Evolutionary conservation across 2,329 filamentous ascomycete species (phyloP).

Genomic region (Fusarium aywerte): DNA sequence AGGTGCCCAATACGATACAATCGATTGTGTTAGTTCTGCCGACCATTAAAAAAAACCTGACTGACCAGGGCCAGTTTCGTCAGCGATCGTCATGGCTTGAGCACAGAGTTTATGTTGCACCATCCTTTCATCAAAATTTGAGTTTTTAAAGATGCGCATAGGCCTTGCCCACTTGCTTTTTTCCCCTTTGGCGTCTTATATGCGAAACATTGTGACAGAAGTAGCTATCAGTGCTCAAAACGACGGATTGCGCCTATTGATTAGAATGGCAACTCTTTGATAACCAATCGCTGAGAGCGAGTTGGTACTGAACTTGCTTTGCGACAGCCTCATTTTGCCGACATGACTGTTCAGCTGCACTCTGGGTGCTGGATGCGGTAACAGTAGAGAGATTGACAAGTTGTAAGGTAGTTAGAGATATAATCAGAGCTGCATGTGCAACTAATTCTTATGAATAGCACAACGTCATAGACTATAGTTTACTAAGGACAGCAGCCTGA

Average conservation of each 20-base stretch:
- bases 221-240: neutral
- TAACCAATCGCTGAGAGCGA: neutral
- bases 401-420: neutral
- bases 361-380: neutral
- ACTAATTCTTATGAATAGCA: too few species aligned
- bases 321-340: neutral
- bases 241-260: neutral
- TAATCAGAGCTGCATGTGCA: too few species aligned
- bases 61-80: constrained; percentile 1
- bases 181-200: neutral
- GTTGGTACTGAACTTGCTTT: neutral
- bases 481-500: too few species aligned
- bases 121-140: neutral
- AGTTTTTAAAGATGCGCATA: neutral
- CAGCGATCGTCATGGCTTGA: constrained; percentile 8
- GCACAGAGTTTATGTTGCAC: constrained; percentile 9
- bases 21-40: neutral
- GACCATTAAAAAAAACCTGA: neutral
- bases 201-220: constrained; percentile 14
- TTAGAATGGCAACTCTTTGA: neutral
- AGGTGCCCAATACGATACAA: neutral
- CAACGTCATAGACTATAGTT: too few species aligned
- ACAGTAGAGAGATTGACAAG: neutral
- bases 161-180: neutral
- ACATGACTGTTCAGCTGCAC: neutral